Percentiles rank a stretch among this genome's conserved stretches.
Conservation (phyloP, 768 basidiomycete species). For the Calvatia gigantea region DNA sequence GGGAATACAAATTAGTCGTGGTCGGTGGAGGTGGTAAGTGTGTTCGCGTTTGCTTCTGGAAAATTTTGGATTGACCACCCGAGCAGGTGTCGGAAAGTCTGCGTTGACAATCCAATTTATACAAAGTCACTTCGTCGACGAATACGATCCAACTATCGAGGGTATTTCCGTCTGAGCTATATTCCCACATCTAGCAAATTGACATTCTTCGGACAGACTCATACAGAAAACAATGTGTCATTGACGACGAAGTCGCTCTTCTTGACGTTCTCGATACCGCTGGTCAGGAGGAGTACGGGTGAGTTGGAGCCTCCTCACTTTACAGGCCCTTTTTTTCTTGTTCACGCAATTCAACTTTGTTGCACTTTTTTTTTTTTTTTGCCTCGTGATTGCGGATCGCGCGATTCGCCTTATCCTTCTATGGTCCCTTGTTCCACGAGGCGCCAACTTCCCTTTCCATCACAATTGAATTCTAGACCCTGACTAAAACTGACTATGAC, state of each 20-base stretch:
- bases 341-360: not conserved
- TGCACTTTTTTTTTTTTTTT: conserved; percentile 6
- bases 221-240: conserved; percentile 94
- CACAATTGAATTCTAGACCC: conserved; percentile 5
- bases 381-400: conserved; percentile 11
- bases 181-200: conserved; percentile 1
- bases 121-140: conserved; percentile 90
- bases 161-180: conserved; percentile 37
- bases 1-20: conserved; percentile 98
- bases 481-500: conserved; percentile 8
- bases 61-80: not conserved
- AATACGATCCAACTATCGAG: conserved; percentile 95
- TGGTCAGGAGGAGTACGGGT: conserved; percentile 98
- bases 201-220: conserved; percentile 57
- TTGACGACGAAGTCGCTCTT: conserved; percentile 98
- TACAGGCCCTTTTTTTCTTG: conserved; percentile 11
- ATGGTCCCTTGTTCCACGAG: conserved; percentile 17
- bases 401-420: conserved; percentile 4
- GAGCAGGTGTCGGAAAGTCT: conserved; percentile 60
- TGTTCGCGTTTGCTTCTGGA: conserved; percentile 4
- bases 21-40: conserved; percentile 90
- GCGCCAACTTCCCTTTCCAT: conserved; percentile 11
- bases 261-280: conserved; percentile 97
- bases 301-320: conserved; percentile 26
- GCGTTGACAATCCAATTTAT: conserved; percentile 98